phyloP scores from a whole-genome alignment of 106 monocot genomes.

The Dendrobium chrysotoxum region DNA sequence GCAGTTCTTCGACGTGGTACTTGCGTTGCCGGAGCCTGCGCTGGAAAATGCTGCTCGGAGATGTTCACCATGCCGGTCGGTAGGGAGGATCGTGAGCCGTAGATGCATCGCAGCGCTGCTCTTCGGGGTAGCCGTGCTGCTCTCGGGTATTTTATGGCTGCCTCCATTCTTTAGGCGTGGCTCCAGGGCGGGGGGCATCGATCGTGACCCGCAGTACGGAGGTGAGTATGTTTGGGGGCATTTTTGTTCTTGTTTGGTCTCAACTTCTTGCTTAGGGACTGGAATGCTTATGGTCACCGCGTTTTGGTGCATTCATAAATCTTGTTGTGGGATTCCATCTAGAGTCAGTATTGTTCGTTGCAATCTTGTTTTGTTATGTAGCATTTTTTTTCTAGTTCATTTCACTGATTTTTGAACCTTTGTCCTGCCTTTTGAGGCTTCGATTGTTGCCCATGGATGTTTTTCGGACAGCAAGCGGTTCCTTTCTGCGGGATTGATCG shows the following conservation, averaged over 20 bases:
- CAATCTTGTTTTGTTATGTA: not conserved
- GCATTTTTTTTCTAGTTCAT: not conserved
- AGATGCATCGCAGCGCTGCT: conserved; percentile 40
- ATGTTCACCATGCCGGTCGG: conserved; percentile 28
- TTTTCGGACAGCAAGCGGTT: not conserved
- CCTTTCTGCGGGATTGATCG: not conserved
- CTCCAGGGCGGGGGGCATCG: conserved; percentile 5
- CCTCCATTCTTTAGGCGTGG: conserved; percentile 40
- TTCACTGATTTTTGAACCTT: not conserved
- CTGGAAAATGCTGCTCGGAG: conserved; percentile 13
- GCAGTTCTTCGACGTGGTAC: not conserved
- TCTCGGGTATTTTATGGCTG: conserved; percentile 68
- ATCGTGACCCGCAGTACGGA: conserved; percentile 22
- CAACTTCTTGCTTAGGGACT: not conserved
- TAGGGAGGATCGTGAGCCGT: conserved; percentile 22
- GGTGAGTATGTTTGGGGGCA: conserved; percentile 19
- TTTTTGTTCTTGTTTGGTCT: not conserved
- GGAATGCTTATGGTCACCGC: not conserved
- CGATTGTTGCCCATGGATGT: not conserved
- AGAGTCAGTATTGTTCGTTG: not conserved
- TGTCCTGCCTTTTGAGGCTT: not conserved
- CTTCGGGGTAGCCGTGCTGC: conserved; percentile 44
- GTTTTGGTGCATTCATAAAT: not conserved
- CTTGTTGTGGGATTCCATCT: not conserved
- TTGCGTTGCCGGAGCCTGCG: conserved; percentile 1